These are phyloP conservation scores for Alloteropsis semialata DNA, from an alignment of 176 grass and related monocot species.

Conservation along the genomic window DNA sequence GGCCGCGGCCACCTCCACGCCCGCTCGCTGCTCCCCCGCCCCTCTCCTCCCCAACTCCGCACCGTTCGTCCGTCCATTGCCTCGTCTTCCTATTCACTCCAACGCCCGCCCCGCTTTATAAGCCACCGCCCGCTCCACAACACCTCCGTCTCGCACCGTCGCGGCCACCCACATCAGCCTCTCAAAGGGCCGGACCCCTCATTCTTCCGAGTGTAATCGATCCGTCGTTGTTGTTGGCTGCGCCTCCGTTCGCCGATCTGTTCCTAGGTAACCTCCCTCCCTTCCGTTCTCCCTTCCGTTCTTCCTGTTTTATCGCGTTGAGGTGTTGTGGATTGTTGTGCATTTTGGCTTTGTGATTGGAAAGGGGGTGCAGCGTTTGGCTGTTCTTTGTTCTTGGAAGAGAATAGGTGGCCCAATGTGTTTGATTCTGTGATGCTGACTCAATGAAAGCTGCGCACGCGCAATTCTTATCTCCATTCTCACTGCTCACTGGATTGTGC, in stretches of 20 bases:
- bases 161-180: constrained; percentile 21
- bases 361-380: background rate
- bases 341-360: background rate
- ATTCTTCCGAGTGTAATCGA: background rate
- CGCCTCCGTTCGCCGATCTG: background rate
- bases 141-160: constrained; percentile 26
- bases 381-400: background rate
- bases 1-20: background rate
- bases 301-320: background rate
- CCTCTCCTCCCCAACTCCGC: background rate
- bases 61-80: background rate
- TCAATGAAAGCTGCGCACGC: background rate
- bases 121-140: constrained; percentile 22
- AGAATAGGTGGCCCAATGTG: background rate
- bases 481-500: background rate
- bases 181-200: background rate
- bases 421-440: background rate
- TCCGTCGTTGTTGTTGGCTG: background rate
- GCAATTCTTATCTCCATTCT: background rate
- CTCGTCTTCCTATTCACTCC: background rate
- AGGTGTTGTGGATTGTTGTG: background rate
- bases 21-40: background rate
- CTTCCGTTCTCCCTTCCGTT: background rate
- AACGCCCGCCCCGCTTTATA: constrained; percentile 37
- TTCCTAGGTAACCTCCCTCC: background rate